Evolutionary conservation across 1,284 basidiomycete species (phyloP), one percentile per base, ranked within the genome.

Genomic region (Boletus subluridellus): DNA sequence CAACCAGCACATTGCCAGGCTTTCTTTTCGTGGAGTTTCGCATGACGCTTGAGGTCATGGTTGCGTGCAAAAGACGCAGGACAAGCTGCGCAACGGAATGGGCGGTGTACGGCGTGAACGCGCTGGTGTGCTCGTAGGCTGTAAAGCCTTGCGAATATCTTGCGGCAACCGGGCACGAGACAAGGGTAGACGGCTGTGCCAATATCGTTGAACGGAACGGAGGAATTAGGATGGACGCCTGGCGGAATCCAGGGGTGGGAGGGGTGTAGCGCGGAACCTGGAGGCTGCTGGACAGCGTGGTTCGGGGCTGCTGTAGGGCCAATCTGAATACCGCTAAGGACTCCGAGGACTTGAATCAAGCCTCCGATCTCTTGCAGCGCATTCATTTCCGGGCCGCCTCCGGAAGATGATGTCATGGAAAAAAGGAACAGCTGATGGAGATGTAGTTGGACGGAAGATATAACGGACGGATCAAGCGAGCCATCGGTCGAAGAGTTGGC

Each of bases 161-260:
- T 89, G 60, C 72, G 74, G 68, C 89, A 91, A 30, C 80, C 76
- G 24, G 79, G 73, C 17, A 82, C 74, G 17, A 83, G 77, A 67
- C 89, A 91, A 5, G 89, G 88, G 64, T 89, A 85, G n/a, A 90
- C 86, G 3, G 87, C 85, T 11, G 87, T 86, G 42, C 82, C 83
- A 55, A 86, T 85, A 64, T 86, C 84, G 39, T 79, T 77, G 32
- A 73, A 69, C 15, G 71, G 63, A 49, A 63, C 50, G 26, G 68
- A 52, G 14, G 65, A 49, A 54, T 63, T 49, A 34, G 67, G 42
- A 45, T 66, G 59, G 12, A 54, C 70, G 70, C 69, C 49, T 52
- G 65, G 70, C 32, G 70, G 67, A 39, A 69, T 65, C 52, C 73
- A 68, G n/a, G 74, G 66, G 61, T 68, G 76, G 67, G 61, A 68